Base-by-base conservation (phyloP, 805 yeast genomes). In the Teunomyces pallodes region DNA sequence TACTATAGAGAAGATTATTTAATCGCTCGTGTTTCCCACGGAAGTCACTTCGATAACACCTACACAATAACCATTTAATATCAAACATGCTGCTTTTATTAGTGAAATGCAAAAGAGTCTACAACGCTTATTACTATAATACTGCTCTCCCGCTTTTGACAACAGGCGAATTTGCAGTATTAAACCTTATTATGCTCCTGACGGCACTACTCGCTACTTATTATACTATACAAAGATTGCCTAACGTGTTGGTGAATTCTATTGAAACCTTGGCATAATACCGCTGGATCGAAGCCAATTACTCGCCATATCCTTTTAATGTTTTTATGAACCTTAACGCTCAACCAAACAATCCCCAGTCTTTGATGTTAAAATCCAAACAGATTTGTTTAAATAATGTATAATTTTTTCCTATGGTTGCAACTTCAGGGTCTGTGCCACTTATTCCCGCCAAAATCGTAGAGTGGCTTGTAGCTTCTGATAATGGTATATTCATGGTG, bases 401-500 rank as follows among this genome's bases (percentile, higher is more conserved):
- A 38, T 60, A 67, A 16, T 54, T 59, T 17, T 54, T 49, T 16
- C 38, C 20, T 7, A 30, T 13, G 9, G 29, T n/a, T 9, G 17
- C 8, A 5, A 16, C 6, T 2, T 20, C 29, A 40, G 35, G 28
- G 32, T 17, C 26, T 10, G n/a, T 28, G 14, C 27, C 30, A 7
- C 13, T 7, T 12, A 38, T 17, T 20, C 14, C 41, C 10, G 27
- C 41, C 28, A 26, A n/a, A 7, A 20, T 26, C 14, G 41, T 26
- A 13, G 27, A 20, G 16, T 28, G 17, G 27, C 51, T 53, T 14
- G 28, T 36, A 24, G 50, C 50, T 12, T 48, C 45, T 9, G 46
- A 52, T n/a, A 53, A 46, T 8, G 88, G 87, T 2, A 83, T 72
- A 53, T 85, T 84, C 57, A 79, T 73, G 3, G 86, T 75, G 10